Percentiles rank a stretch among this genome's conserved stretches.
Conservation (phyloP, 164 flowering plant genomes). For the Aristolochia californica region DNA sequence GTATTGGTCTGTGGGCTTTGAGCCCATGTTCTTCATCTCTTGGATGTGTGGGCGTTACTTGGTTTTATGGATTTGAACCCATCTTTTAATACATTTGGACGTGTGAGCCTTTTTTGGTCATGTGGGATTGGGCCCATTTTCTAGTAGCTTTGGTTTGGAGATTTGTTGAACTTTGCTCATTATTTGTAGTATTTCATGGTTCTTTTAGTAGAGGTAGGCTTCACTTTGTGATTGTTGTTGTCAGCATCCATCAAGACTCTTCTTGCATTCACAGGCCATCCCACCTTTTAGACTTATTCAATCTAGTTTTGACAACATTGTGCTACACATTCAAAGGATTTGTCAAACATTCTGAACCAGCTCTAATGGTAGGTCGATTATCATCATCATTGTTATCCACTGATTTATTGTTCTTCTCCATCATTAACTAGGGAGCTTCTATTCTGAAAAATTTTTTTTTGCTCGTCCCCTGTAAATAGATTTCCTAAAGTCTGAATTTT, state of each 20-base stretch:
- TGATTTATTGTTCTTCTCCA: conserved; percentile 13
- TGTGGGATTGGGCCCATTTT: too few species aligned
- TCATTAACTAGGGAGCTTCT: not conserved
- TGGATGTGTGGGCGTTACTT: too few species aligned
- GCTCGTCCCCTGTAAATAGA: conserved; percentile 14
- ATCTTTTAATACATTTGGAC: too few species aligned
- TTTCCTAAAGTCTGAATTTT: not conserved
- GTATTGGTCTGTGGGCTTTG: too few species aligned
- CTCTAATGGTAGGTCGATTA: conserved; percentile 31
- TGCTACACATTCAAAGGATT: too few species aligned
- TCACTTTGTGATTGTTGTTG: conserved; percentile 3
- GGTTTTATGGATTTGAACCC: too few species aligned
- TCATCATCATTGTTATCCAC: conserved; percentile 17
- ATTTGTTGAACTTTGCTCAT: too few species aligned
- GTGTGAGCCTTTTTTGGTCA: too few species aligned
- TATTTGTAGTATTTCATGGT: conserved; percentile 15
- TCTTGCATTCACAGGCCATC: conserved; percentile 12
- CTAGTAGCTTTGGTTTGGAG: too few species aligned
- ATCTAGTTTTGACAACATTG: too few species aligned
- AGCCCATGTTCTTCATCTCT: too few species aligned
- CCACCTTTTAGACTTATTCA: conserved; percentile 16
- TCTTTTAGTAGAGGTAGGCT: conserved; percentile 13
- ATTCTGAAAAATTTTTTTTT: not conserved
- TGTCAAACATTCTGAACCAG: too few species aligned
- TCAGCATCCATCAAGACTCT: conserved; percentile 16